Evolutionary conservation across 2,329 filamentous ascomycete species (phyloP), one percentile per base, ranked within the genome.

Genomic region (Pyricularia sp.): DNA sequence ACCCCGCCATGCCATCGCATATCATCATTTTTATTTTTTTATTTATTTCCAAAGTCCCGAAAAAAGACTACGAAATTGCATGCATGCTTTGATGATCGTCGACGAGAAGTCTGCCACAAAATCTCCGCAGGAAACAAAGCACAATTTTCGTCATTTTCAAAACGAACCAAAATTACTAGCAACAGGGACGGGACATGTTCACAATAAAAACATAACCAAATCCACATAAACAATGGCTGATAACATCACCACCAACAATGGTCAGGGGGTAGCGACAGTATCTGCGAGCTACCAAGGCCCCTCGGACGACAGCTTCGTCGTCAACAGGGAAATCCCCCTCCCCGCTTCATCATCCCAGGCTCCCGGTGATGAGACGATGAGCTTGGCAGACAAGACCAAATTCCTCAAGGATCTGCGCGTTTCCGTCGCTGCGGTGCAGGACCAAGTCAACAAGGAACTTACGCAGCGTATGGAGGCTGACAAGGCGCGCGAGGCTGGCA

Each of bases 391-490:
- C 70, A 90, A 88, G 76, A 84, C 84, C 1, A 77, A 80, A 10
- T 91, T 89, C 77, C 85, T 94, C 31, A 75, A 78, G 59, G 77
- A 81, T 30, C 84, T 94, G 12, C 86, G 89, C 65, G 74, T 79
- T 14, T 85, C 86, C n/a, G 81, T 88, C 33, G 76, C 79, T 1
- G 76, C 82, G 10, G 79, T 90, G n/a, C 92, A 94, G 76, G 83
- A 83, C 69, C 80, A 84, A 67, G 81, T 94, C 76, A 94, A 94
- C 79, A 81, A 80, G 71, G 88, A 91, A 76, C 82, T 94, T 70
- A 94, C 92, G 5, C 77, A 81, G 68, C 87, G 89, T 69, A 94
- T 94, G 92, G 90, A 90, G 55, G 84, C 90, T 71, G 91, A 93
- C 76, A 90, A 89, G 75, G 80, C 79, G 10, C 79, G 80, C 17